A percentile compares a stretch with the other conserved stretches of the same genome.
phyloP scores from a whole-genome alignment of 2,329 filamentous ascomycete genomes.

The Aspergillus texensis region DNA sequence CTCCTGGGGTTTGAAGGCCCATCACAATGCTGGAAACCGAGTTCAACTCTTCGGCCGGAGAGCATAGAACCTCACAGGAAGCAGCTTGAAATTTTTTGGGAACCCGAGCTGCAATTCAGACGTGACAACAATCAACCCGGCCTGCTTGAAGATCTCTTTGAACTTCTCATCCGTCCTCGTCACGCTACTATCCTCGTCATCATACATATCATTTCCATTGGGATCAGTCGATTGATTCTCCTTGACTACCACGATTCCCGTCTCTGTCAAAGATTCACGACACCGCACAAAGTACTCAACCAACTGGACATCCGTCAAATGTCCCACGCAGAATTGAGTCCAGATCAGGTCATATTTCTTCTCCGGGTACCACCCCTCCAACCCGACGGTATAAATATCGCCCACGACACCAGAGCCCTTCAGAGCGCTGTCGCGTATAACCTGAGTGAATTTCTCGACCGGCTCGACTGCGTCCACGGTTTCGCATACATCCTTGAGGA shows the following conservation, averaged over 20 bases:
- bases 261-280: slow-evolving; percentile 49
- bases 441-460: slow-evolving; percentile 74
- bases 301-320: slow-evolving; percentile 75
- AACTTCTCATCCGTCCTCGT: slow-evolving; percentile 78
- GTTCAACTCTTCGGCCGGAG: slow-evolving; percentile 55
- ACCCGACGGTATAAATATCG: slow-evolving; percentile 69
- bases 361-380: slow-evolving; percentile 69
- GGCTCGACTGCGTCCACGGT: slow-evolving; percentile 84
- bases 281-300: slow-evolving; percentile 68
- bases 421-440: slow-evolving; percentile 49
- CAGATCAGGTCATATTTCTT: slow-evolving; percentile 77
- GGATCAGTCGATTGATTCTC: slow-evolving; percentile 70
- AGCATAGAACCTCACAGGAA: slow-evolving; percentile 78
- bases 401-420: slow-evolving; percentile 55
- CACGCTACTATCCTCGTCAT: slow-evolving; percentile 74
- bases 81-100: slow-evolving; percentile 61
- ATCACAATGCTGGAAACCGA: not conserved
- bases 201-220: slow-evolving; percentile 67
- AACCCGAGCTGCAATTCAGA: slow-evolving; percentile 75
- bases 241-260: slow-evolving; percentile 68
- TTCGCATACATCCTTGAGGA: slow-evolving; percentile 71
- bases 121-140: slow-evolving; percentile 68
- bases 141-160: slow-evolving; percentile 66
- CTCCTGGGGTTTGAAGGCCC: not conserved
- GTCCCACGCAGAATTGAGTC: slow-evolving; percentile 88